Evolutionary conservation across 2,329 filamentous ascomycete species (phyloP), one percentile per base, ranked within the genome.

Genomic region (Trichoderma afroharzianum): DNA sequence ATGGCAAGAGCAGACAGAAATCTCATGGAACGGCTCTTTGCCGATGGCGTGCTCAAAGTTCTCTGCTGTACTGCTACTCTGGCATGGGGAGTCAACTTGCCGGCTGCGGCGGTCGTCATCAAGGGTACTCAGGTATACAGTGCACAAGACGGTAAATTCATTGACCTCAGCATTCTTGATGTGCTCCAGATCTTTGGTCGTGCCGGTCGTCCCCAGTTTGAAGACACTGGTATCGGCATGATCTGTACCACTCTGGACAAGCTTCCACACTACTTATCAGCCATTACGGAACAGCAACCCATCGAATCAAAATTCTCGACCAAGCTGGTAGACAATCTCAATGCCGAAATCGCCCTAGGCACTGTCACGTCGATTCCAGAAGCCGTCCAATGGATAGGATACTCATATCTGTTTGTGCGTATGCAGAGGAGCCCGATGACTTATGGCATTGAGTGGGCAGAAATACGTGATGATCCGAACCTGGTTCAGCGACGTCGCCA

Each of bases 121-220:
- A 99, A 99, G 80, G 96, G 96, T 18, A 99, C 96, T 0, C 95
- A 98, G 78, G 89, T 99, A 0, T 99, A 99, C 82, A 98, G 95
- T 79, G 92, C 96, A 0, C 93, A 98, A 79, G 95, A 97, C 67
- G 96, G 96, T 81, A 97, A 97, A 81, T 98, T 98, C 76, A 92
- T 98, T 24, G 96, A 99, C 78, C 87, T 99, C 6, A 95, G 96
- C 3, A 99, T 99, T 75, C 87, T 99, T 2, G 96, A 99, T 80
- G 96, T 99, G 18, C 85, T 99, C 70, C 96, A 99, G 80, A 99
- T 99, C 72, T 99, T 99, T 78, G 96, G 96, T 85, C 95, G 96
- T 87, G 97, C 96, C 72, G 96, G 96, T 85, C 92, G 96, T 80
- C 96, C 97, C 53, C 96, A 99, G 79, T 99, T 98, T 76, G 95